Percentiles rank a stretch among this genome's conserved stretches.
Evolutionary conservation across 371 early-diverging fungal species (phyloP).

Genomic region (Massospora cicadina): DNA sequence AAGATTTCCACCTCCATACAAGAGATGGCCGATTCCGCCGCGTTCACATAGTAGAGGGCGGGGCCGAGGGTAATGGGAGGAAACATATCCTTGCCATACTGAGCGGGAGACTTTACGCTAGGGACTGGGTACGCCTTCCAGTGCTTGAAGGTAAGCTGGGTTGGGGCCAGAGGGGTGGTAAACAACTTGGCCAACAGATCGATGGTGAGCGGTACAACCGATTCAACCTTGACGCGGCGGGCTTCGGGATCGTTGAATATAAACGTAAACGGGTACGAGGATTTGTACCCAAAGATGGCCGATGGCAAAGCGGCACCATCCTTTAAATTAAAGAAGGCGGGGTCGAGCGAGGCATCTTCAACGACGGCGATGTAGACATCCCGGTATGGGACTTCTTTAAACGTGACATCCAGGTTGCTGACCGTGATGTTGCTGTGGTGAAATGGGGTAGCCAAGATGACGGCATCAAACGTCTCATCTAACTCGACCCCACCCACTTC

Average conservation of each 20-base stretch:
- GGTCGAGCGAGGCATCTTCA: not conserved
- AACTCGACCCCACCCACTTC: not conserved
- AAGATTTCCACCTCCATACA: conserved; percentile 1
- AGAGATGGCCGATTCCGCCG: conserved; percentile 6
- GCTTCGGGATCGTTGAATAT: not conserved
- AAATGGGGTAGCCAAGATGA: conserved; percentile 3
- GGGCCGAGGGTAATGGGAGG: not conserved
- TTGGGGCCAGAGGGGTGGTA: not conserved
- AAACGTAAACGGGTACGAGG: not conserved
- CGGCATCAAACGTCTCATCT: not conserved
- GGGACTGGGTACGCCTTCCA: conserved; percentile 2
- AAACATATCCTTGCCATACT: not conserved
- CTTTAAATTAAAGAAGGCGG: conserved; percentile 1
- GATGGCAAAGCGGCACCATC: not conserved
- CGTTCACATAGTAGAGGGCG: not conserved
- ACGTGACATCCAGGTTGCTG: no score
- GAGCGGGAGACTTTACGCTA: not conserved
- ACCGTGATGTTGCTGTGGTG: not conserved
- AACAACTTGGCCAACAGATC: not conserved
- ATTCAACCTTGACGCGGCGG: not conserved
- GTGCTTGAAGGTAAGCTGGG: not conserved
- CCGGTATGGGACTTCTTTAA: not conserved
- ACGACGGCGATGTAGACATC: not conserved
- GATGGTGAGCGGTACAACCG: not conserved
- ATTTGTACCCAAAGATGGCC: not conserved